Percentiles rank a stretch among this genome's conserved stretches.
phyloP scores from a whole-genome alignment of 371 early-diverging fungal species.

The Gilbertella persicaria region DNA sequence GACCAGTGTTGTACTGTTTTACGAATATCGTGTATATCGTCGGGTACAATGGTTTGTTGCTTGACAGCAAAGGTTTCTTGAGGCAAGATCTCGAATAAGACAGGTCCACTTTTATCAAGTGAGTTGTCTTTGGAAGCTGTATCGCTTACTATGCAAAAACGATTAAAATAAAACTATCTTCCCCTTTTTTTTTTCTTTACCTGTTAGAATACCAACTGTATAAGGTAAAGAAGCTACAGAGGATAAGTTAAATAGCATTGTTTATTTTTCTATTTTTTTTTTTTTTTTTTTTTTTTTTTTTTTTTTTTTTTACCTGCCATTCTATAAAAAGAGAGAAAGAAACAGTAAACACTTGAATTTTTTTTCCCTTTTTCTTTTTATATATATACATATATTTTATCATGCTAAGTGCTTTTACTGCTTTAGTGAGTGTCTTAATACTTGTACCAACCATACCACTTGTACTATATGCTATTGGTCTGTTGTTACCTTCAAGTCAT shows the following conservation, averaged over 20 bases:
- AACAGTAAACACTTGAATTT: not conserved
- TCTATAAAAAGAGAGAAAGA: not conserved
- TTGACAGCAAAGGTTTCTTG: slow-evolving; percentile 35
- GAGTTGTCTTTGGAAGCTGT: slow-evolving; percentile 53
- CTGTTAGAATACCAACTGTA: no score
- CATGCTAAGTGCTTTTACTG: slow-evolving; percentile 14
- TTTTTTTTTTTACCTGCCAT: no score
- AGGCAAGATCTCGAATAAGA: slow-evolving; percentile 38
- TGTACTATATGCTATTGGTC: slow-evolving; percentile 24
- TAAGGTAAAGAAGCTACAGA: no score
- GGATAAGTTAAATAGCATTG: no score
- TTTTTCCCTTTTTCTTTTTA: no score
- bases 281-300: no score
- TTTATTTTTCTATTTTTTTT: no score
- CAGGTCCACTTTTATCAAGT: slow-evolving; percentile 68
- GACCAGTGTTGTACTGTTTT: slow-evolving; percentile 54
- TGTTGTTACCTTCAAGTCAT: slow-evolving; percentile 21
- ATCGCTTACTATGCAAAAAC: slow-evolving; percentile 55
- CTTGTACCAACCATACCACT: slow-evolving; percentile 24
- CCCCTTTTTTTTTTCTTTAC: no score
- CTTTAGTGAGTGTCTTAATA: slow-evolving; percentile 10
- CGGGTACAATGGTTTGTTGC: slow-evolving; percentile 51
- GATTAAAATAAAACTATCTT: no score
- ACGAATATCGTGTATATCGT: slow-evolving; percentile 55
- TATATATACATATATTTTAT: no score